Conservation (phyloP, 768 basidiomycete species). For the Mycena sanguinolenta region DNA sequence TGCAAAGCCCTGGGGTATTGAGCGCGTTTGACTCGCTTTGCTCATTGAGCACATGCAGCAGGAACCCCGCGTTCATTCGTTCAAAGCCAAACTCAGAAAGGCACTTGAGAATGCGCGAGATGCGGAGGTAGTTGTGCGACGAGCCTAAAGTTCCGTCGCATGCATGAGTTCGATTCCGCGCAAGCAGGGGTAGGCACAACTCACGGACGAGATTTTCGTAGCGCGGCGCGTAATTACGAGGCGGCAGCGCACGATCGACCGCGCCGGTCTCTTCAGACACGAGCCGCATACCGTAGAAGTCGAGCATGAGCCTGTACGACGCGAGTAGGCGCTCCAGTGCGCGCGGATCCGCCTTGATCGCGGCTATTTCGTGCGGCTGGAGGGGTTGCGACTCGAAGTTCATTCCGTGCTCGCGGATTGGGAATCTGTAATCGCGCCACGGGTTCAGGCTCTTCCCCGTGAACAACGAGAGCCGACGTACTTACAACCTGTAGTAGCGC, state of each 20-base stretch:
- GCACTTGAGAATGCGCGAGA: slow-evolving; percentile 83
- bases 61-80: slow-evolving; percentile 71
- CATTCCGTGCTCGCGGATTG: slow-evolving; percentile 81
- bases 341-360: slow-evolving; percentile 64
- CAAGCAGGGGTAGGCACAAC: slow-evolving; percentile 38
- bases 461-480: slow-evolving; percentile 19
- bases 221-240: slow-evolving; percentile 62
- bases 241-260: slow-evolving; percentile 63
- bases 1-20: slow-evolving; percentile 58
- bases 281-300: slow-evolving; percentile 85
- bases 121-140: slow-evolving; percentile 82
- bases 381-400: slow-evolving; percentile 78
- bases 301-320: slow-evolving; percentile 82
- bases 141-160: slow-evolving; percentile 56
- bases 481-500: slow-evolving; percentile 59
- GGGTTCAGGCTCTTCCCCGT: slow-evolving; percentile 1
- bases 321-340: slow-evolving; percentile 64
- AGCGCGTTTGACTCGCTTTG: slow-evolving; percentile 73
- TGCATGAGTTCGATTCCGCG: slow-evolving; percentile 25
- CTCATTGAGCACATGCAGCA: slow-evolving; percentile 77
- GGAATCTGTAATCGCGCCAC: slow-evolving; percentile 61
- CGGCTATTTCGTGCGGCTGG: slow-evolving; percentile 71
- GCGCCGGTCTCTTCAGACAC: slow-evolving; percentile 70
- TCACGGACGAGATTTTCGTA: slow-evolving; percentile 78
- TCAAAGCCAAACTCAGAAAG: slow-evolving; percentile 80